Evolutionary conservation across 768 basidiomycete genomes (phyloP), one percentile per base, ranked within the genome.

Genomic region (Boletus pseudo-olivaceus): DNA sequence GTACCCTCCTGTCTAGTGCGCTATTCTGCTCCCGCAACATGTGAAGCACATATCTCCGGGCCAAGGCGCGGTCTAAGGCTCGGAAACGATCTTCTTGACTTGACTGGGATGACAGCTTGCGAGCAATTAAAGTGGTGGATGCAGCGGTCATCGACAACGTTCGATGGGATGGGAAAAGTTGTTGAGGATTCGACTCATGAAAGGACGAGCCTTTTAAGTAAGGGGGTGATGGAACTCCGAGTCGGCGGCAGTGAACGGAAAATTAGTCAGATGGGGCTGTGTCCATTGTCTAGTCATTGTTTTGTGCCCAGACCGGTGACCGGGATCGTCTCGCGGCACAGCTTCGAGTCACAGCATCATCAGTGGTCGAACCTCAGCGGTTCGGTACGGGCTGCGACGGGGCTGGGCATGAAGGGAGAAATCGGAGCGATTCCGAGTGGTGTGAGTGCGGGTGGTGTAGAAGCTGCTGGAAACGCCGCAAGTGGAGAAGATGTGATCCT

Each of bases 51-150:
- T 71, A 70, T 65, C 65, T 62, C 20, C 70, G 59, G 15, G 69
- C 71, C 59, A 70, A 48, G 49, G 67, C 51, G 0, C 69, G 67
- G 49, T 71, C 70, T 53, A 70, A 52, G 37, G 68, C 67, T 12
- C 67, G 68, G 34, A 65, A 65, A 29, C 56, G 62, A 23, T 72
- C 70, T 32, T 70, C 57, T 55, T 60, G 60, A 27, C 23, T 51
- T 5, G 44, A 51, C 2, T 58, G 51, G 27, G 68, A 57, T 29
- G 68, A 51, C 69, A 71, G 56, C 53, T 70, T 72, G 61, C 42
- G 61, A 30, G 53, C 23, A n/a, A 61, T 55, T 7, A 48, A 17
- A 3, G 57, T 2, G 19, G 68, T 33, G 11, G 67, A 60, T 33
- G 43, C 40, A 39, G 49, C 47, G 6, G 69, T 72, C 70, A 70